Conservation (phyloP, 108 stramenopile species). For the Skeletonema grethae region DNA sequence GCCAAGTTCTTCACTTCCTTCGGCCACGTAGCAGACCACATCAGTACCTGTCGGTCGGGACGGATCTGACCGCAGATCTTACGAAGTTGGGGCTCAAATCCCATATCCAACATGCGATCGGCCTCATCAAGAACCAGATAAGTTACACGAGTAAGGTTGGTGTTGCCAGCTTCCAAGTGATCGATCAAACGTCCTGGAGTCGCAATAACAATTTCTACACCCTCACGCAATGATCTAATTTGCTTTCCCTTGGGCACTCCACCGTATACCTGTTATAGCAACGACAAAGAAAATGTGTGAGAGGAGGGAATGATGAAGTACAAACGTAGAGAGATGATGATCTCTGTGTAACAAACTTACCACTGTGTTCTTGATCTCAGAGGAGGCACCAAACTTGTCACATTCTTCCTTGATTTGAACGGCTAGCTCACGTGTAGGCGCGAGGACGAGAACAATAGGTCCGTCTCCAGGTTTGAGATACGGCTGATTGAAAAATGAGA, state of each 20-base stretch:
- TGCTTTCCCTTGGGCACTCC: conserved; percentile 93
- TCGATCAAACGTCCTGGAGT: conserved; percentile 99
- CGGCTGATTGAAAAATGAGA: conserved; percentile 69
- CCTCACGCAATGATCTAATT: conserved; percentile 74
- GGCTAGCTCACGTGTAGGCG: conserved; percentile 99
- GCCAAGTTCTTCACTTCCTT: conserved; percentile 95
- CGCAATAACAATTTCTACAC: conserved; percentile 98
- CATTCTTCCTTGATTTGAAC: conserved; percentile 99
- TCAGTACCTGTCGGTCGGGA: conserved; percentile 98
- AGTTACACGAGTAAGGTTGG: conserved; percentile 94
- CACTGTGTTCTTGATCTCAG: conserved; percentile 97
- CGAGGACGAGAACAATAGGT: conserved; percentile 96
- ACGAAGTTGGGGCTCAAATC: conserved; percentile 98
- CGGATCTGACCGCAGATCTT: conserved; percentile 96
- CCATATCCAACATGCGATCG: conserved; percentile 98
- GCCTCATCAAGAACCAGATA: conserved; percentile 98
- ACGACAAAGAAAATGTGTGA: no score
- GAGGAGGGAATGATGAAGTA: no score
- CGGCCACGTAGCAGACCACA: conserved; percentile 99
- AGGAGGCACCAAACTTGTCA: conserved; percentile 95
- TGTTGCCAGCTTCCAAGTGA: conserved; percentile 93
- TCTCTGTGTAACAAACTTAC: conserved; percentile 9
- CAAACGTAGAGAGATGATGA: no score
- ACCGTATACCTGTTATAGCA: conserved; percentile 73
- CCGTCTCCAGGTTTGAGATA: conserved; percentile 98